Evolutionary conservation across 768 basidiomycete genomes (phyloP).

Genomic region (Hemileccinum impolitum): DNA sequence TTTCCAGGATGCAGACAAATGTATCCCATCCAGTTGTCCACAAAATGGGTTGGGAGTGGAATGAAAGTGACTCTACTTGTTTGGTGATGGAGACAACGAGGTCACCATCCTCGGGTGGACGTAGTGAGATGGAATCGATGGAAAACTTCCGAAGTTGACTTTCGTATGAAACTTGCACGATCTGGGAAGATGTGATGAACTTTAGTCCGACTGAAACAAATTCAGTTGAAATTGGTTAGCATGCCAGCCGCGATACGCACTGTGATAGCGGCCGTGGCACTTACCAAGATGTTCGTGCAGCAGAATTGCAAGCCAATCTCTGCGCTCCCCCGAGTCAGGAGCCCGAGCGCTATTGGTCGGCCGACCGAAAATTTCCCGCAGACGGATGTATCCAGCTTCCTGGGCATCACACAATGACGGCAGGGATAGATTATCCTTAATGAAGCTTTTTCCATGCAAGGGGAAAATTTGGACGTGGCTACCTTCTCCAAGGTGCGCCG

Average conservation of each 20-base stretch:
- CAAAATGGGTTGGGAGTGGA: slow-evolving; percentile 39
- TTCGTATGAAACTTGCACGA: slow-evolving; percentile 64
- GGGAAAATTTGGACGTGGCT: slow-evolving; percentile 47
- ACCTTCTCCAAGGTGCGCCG: slow-evolving; percentile 53
- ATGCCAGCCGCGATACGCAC: not conserved
- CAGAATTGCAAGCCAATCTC: slow-evolving; percentile 67
- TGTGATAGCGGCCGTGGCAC: slow-evolving; percentile 15
- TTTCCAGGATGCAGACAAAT: slow-evolving; percentile 42
- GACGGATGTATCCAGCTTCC: slow-evolving; percentile 50
- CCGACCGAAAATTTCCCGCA: slow-evolving; percentile 44
- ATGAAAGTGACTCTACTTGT: slow-evolving; percentile 43
- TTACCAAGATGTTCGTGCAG: slow-evolving; percentile 67
- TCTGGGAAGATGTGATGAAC: slow-evolving; percentile 60
- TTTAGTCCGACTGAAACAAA: slow-evolving; percentile 62
- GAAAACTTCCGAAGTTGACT: slow-evolving; percentile 53
- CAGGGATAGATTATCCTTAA: slow-evolving; percentile 41
- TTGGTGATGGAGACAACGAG: slow-evolving; percentile 34
- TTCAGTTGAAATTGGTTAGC: slow-evolving; percentile 6
- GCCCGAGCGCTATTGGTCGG: slow-evolving; percentile 15
- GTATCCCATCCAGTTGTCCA: slow-evolving; percentile 75
- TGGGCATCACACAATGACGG: slow-evolving; percentile 48
- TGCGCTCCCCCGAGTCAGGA: slow-evolving; percentile 34
- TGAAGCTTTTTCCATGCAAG: slow-evolving; percentile 37
- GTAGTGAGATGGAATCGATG: slow-evolving; percentile 44
- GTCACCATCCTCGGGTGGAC: slow-evolving; percentile 17